These are phyloP conservation scores for Cymbidium sinense DNA, from an alignment of 106 monocot genomes.

Conservation along the genomic window DNA sequence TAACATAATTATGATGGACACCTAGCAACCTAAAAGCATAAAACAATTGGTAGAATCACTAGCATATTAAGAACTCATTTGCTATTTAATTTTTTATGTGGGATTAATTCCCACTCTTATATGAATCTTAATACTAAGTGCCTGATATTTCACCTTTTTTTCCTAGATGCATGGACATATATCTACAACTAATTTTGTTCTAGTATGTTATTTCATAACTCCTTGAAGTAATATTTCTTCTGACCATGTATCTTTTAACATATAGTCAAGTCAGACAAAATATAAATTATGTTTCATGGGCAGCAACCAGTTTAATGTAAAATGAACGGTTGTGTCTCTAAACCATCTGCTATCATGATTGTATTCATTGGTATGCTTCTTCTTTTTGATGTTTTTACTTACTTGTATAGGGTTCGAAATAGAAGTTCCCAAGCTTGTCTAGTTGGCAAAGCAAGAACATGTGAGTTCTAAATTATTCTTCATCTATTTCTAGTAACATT, in stretches of 20 bases:
- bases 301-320: background rate
- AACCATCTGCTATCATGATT: background rate
- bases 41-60: too few relatives aligned
- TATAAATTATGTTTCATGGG: background rate
- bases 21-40: too few relatives aligned
- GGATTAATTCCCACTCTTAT: too few relatives aligned
- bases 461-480: conserved; percentile 20
- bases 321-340: background rate
- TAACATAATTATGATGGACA: too few relatives aligned
- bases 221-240: background rate
- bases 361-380: background rate
- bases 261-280: background rate
- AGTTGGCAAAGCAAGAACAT: conserved; percentile 38
- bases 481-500: background rate
- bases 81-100: too few relatives aligned
- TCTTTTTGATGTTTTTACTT: background rate
- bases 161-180: too few relatives aligned
- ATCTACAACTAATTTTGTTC: too few relatives aligned
- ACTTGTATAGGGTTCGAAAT: conserved; percentile 20
- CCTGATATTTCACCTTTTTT: too few relatives aligned
- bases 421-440: conserved; percentile 15
- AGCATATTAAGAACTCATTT: too few relatives aligned
- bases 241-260: background rate
- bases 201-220: too few relatives aligned
- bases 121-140: too few relatives aligned